Base-by-base conservation (phyloP, 1,284 basidiomycete genomes). In the Irpex rosettiformis region DNA sequence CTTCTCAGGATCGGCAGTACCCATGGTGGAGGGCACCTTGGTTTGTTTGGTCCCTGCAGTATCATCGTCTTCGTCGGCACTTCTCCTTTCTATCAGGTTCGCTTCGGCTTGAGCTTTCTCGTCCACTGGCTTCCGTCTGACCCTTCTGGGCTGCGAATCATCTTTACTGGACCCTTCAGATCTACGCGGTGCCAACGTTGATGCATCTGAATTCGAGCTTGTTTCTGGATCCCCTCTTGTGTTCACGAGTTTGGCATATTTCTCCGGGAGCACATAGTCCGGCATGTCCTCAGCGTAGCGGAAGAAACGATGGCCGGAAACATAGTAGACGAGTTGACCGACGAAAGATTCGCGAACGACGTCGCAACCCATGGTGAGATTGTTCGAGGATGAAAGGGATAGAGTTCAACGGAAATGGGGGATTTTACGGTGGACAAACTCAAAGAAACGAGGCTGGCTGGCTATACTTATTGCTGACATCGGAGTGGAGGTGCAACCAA, bases 301-400 rank as follows among this genome's bases (percentile, higher is more conserved):
- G 25, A 64, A 58, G 18, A 57, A n/a, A n/a, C 59, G 59, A 25
- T 56, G 48, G 13, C 59, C 61, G 27, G 61, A 57, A 25, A 21
- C 56, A 40, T 61, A 54, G 57, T 64, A 61, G 43, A 62, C 49
- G 49, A 61, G n/a, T 45, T 60, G 62, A 13, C 62, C 62, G n/a
- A 62, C 47, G 43, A 61, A 52, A 1, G 63, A 62, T 25, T 64
- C 63, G 21, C 61, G 58, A 33, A 64, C 42, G 53, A 62, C 47
- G 56, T 62, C 61, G 48, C 48, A 24, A n/a, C 24, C n/a, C 48
- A 49, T 49, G 21, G 24, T 24, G 27, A 49, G 10, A 7, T 24
- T 10, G 48, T 25, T 22, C 8, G 43, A 6, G 43, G 43, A 6
- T n/a, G 43, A 47, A 18, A 18, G 43, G 43, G 43, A 18, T n/a